Evolutionary conservation across 768 basidiomycete genomes (phyloP).

Genomic region (Cyclocybe cylindracea): DNA sequence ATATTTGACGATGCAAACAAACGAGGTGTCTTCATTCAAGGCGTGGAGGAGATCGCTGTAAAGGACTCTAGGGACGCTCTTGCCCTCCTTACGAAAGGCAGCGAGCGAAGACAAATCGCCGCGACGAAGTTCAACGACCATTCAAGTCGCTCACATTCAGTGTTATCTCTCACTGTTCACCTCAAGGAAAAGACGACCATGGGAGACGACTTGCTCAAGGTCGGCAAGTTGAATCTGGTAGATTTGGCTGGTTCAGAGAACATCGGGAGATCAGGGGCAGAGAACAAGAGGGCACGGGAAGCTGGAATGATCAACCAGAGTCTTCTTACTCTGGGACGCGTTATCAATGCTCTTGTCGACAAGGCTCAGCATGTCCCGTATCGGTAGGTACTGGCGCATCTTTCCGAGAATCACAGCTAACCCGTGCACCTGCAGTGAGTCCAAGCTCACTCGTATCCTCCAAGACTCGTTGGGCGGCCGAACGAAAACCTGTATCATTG

Average conservation of each 20-base stretch:
- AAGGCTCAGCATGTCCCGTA: constrained; percentile 92
- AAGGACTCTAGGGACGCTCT: constrained; percentile 83
- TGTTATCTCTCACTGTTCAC: constrained; percentile 96
- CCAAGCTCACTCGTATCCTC: constrained; percentile 93
- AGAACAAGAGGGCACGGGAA: constrained; percentile 92
- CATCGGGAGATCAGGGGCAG: constrained; percentile 93
- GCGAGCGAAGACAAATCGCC: constrained; percentile 88
- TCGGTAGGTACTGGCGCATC: constrained; percentile 48
- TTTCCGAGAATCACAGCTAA: not conserved
- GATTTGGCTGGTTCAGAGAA: constrained; percentile 98
- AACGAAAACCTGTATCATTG: constrained; percentile 97
- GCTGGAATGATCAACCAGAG: constrained; percentile 99
- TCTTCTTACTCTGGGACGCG: constrained; percentile 92
- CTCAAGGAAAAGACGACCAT: constrained; percentile 77
- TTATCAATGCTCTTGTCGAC: constrained; percentile 95
- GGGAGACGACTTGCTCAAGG: constrained; percentile 87
- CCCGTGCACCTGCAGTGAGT: constrained; percentile 60
- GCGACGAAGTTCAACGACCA: constrained; percentile 98
- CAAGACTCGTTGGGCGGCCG: constrained; percentile 99
- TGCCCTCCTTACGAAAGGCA: constrained; percentile 84
- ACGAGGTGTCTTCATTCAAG: constrained; percentile 91
- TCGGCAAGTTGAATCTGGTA: constrained; percentile 96
- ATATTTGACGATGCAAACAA: constrained; percentile 93
- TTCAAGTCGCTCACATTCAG: constrained; percentile 95
- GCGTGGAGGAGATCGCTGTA: constrained; percentile 87